Conservation (phyloP, 2,329 filamentous ascomycete species). For the Penicillium sp. region DNA sequence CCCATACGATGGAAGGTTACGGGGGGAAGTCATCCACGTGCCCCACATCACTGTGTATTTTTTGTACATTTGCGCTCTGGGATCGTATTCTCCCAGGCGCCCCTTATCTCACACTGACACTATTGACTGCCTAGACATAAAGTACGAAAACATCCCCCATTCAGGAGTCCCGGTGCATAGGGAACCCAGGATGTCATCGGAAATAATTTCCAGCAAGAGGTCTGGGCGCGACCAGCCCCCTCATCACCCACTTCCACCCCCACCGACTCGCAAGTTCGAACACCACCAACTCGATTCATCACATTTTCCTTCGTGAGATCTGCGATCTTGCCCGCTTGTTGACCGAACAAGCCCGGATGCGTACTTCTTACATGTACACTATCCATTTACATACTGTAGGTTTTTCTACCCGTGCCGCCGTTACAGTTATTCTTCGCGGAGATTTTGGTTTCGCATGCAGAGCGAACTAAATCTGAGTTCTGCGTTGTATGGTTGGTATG, state of each 20-base stretch:
- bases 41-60: conserved; percentile 3
- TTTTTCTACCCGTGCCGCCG: not conserved
- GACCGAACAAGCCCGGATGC: not conserved
- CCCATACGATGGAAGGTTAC: conserved; percentile 23
- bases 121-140: not conserved
- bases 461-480: not conserved
- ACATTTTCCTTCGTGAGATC: not conserved
- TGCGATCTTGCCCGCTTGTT: not conserved
- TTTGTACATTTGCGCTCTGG: no score
- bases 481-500: not conserved
- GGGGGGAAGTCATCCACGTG: conserved; percentile 12
- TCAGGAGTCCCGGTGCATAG: not conserved
- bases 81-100: not conserved
- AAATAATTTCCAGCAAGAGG: not conserved
- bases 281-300: not conserved
- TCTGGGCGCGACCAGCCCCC: not conserved
- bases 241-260: not conserved
- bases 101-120: not conserved
- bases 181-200: not conserved
- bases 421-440: not conserved
- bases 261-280: not conserved
- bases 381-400: not conserved
- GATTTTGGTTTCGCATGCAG: not conserved
- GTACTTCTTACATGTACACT: not conserved
- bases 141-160: not conserved